Percentiles rank a stretch among this genome's conserved stretches.
Evolutionary conservation across 805 yeast genomes (phyloP).

Genomic region (Kodamaea hsintzibuensis): DNA sequence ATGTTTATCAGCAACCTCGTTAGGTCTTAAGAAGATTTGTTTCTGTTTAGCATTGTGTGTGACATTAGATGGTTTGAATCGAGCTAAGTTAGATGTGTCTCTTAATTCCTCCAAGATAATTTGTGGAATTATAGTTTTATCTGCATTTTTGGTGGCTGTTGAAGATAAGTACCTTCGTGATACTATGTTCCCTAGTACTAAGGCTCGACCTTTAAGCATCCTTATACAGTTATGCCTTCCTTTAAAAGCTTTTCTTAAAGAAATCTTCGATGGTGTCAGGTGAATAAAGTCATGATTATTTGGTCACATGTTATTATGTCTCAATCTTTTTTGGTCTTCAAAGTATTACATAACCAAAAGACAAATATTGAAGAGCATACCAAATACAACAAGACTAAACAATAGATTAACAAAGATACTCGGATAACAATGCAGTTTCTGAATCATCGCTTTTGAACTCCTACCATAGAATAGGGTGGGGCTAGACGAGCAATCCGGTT

Average conservation of each 20-base stretch:
- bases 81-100: constrained; percentile 13
- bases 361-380: too few relatives aligned
- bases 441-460: neutral
- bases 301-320: neutral
- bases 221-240: neutral
- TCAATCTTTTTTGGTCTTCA: too few relatives aligned
- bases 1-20: constrained; percentile 18
- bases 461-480: neutral
- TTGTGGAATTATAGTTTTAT: constrained; percentile 18
- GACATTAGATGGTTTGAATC: constrained; percentile 2
- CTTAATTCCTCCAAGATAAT: constrained; percentile 14
- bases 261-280: neutral
- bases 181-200: neutral
- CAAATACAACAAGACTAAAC: too few relatives aligned
- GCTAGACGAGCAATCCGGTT: neutral
- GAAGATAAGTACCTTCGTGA: constrained; percentile 5
- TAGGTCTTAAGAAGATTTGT: constrained; percentile 19
- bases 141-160: constrained; percentile 1
- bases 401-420: neutral
- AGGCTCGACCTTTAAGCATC: neutral
- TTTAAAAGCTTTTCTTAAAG: neutral
- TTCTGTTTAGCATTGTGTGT: constrained; percentile 6
- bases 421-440: neutral
- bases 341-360: too few relatives aligned
- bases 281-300: neutral